These are phyloP conservation scores for Sphagnum fallax DNA, from an alignment of 228 moss, liverwort and hornwort species.

Conservation along the genomic window DNA sequence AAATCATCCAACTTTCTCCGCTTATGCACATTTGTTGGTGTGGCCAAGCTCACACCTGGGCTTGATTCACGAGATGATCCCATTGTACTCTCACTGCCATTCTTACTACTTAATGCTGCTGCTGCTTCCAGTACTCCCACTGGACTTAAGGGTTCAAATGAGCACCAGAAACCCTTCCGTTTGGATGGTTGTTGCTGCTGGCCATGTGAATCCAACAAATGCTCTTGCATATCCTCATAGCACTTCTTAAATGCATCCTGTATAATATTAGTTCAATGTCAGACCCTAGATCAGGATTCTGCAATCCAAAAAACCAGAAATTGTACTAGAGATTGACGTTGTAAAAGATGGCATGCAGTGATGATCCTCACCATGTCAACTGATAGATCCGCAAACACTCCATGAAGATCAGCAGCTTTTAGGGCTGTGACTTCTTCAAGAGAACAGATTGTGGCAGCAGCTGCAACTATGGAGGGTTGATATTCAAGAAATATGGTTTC, in stretches of 20 bases:
- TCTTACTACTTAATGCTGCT: conserved; percentile 56
- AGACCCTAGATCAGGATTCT: not conserved
- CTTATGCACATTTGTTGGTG: conserved; percentile 33
- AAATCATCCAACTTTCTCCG: conserved; percentile 59
- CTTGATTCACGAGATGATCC: conserved; percentile 93
- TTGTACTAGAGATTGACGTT: not conserved
- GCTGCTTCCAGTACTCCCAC: conserved; percentile 97
- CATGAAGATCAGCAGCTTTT: conserved; percentile 36
- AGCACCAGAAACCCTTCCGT: conserved; percentile 35
- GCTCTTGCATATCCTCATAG: conserved; percentile 43
- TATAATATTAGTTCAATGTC: not conserved
- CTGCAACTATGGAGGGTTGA: conserved; percentile 75
- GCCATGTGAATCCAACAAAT: conserved; percentile 27
- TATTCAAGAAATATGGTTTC: conserved; percentile 59
- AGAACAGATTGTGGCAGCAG: conserved; percentile 61
- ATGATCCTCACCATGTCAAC: conserved; percentile 44
- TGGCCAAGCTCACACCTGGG: conserved; percentile 46
- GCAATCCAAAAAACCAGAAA: not conserved
- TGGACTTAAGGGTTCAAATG: conserved; percentile 77
- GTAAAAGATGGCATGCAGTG: not conserved
- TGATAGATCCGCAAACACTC: conserved; percentile 40
- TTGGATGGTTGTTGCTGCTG: conserved; percentile 28
- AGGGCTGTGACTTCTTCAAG: conserved; percentile 53
- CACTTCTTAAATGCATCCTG: conserved; percentile 65
- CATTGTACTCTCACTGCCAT: conserved; percentile 76